Percentiles rank a stretch among this genome's conserved stretches.
phyloP scores from a whole-genome alignment of 768 basidiomycete genomes.

The Agrocybe chaxingu region DNA sequence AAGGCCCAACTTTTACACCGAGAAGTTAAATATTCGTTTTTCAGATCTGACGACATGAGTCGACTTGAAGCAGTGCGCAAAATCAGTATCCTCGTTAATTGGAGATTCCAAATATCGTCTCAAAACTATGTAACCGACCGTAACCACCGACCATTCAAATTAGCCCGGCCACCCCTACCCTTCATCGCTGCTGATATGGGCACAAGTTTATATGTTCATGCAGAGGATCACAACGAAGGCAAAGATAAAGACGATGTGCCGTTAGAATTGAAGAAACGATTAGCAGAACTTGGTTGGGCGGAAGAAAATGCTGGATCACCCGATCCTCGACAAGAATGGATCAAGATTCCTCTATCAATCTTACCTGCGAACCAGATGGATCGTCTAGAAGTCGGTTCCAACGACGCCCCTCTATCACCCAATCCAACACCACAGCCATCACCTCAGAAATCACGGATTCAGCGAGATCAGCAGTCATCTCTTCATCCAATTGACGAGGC shows the following conservation, averaged over 20 bases:
- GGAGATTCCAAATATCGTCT: conserved; percentile 67
- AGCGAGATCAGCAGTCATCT: conserved; percentile 9
- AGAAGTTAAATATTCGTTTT: background rate
- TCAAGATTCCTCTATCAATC: conserved; percentile 63
- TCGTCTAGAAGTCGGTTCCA: conserved; percentile 35
- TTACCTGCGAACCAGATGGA: conserved; percentile 58
- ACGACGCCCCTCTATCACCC: conserved; percentile 27
- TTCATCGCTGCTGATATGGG: conserved; percentile 79
- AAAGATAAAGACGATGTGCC: conserved; percentile 58
- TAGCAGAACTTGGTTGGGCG: conserved; percentile 76
- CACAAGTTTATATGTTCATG: conserved; percentile 51
- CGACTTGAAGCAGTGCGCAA: conserved; percentile 53
- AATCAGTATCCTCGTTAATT: conserved; percentile 54
- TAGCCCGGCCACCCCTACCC: conserved; percentile 65
- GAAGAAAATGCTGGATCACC: conserved; percentile 48
- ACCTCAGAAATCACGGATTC: conserved; percentile 25
- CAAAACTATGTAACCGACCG: conserved; percentile 62
- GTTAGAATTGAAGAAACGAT: conserved; percentile 56
- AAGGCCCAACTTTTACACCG: background rate
- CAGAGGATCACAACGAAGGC: conserved; percentile 47
- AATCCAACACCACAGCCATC: conserved; percentile 29
- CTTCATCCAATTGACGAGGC: conserved; percentile 25
- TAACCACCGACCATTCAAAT: conserved; percentile 63
- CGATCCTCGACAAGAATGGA: conserved; percentile 56
- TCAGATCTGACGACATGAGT: conserved; percentile 45